phyloP scores from a whole-genome alignment of 2,329 filamentous ascomycete species.

The Pyrenochaeta sp. region DNA sequence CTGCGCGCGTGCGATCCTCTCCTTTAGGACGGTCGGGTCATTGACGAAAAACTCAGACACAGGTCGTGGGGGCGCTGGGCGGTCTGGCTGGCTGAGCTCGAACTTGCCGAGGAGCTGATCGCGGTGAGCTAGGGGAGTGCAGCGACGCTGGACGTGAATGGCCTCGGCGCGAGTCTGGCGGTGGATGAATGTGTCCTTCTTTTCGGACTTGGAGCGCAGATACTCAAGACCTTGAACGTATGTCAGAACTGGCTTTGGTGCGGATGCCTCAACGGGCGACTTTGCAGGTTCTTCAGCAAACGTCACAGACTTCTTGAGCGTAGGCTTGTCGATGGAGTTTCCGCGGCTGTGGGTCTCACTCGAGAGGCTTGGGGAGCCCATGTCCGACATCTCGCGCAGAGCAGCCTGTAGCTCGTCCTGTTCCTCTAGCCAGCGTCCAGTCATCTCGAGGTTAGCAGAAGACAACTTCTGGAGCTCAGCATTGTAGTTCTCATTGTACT shows the following conservation, averaged over 20 bases:
- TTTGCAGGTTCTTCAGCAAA: conserved; percentile 63
- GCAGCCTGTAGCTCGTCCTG: conserved; percentile 80
- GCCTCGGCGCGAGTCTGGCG: conserved; percentile 87
- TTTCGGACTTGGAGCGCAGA: conserved; percentile 70
- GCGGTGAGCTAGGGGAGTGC: conserved; percentile 74
- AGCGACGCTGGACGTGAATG: conserved; percentile 82
- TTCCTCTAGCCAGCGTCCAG: conserved; percentile 83
- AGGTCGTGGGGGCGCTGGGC: conserved; percentile 54
- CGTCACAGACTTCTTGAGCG: conserved; percentile 75
- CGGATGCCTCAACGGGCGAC: conserved; percentile 34
- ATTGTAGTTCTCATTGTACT: conserved; percentile 79
- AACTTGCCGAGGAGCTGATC: conserved; percentile 87
- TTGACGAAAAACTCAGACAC: conserved; percentile 57
- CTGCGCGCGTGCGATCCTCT: conserved; percentile 62
- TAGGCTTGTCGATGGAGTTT: conserved; percentile 50
- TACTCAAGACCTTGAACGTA: conserved; percentile 90
- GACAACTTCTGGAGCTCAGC: conserved; percentile 75
- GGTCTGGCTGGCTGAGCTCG: conserved; percentile 67
- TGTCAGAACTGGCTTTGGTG: conserved; percentile 68
- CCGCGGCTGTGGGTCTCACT: conserved; percentile 43
- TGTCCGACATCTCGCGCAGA: conserved; percentile 63
- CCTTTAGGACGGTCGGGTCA: conserved; percentile 71
- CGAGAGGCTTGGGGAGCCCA: conserved; percentile 52
- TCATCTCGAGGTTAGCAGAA: conserved; percentile 80
- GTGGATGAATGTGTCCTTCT: conserved; percentile 82